Conservation (phyloP, 106 monocot genomes). For the Ottelia alismoides region DNA sequence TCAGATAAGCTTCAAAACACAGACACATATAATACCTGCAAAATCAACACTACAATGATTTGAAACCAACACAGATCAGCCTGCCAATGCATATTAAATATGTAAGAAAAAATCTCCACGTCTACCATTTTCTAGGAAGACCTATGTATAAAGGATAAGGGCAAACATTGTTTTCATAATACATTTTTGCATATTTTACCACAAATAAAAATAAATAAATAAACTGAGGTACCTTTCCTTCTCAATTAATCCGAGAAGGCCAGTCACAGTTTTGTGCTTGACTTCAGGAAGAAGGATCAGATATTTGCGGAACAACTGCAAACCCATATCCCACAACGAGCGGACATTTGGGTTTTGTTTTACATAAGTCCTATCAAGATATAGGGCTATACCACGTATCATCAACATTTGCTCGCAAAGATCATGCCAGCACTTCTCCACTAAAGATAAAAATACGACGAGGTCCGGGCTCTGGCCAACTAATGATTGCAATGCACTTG, state of each 20-base stretch:
- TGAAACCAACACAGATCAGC: too few relatives aligned
- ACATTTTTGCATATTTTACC: too few relatives aligned
- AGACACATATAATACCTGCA: too few relatives aligned
- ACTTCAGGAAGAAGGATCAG: conserved; percentile 64
- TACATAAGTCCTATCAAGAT: conserved; percentile 95
- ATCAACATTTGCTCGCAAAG: conserved; percentile 97
- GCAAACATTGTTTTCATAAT: too few relatives aligned
- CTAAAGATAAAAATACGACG: conserved; percentile 83
- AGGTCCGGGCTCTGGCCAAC: conserved; percentile 96
- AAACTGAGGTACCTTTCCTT: conserved; percentile 93
- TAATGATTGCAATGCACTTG: conserved; percentile 47
- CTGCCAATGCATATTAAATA: too few relatives aligned
- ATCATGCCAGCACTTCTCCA: conserved; percentile 98
- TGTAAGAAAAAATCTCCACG: too few relatives aligned
- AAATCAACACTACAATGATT: too few relatives aligned
- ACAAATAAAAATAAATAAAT: too few relatives aligned
- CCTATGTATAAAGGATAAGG: too few relatives aligned
- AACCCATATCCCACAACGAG: conserved; percentile 98
- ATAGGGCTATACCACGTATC: conserved; percentile 90
- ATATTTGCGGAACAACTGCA: conserved; percentile 88
- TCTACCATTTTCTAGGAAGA: too few relatives aligned
- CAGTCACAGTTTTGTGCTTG: conserved; percentile 88
- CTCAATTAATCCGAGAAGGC: conserved; percentile 87
- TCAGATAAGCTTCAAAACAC: too few relatives aligned
- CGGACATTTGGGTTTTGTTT: conserved; percentile 74